Evolutionary conservation across 1,284 basidiomycete species (phyloP).

Genomic region (Ceratobasidium sp.): DNA sequence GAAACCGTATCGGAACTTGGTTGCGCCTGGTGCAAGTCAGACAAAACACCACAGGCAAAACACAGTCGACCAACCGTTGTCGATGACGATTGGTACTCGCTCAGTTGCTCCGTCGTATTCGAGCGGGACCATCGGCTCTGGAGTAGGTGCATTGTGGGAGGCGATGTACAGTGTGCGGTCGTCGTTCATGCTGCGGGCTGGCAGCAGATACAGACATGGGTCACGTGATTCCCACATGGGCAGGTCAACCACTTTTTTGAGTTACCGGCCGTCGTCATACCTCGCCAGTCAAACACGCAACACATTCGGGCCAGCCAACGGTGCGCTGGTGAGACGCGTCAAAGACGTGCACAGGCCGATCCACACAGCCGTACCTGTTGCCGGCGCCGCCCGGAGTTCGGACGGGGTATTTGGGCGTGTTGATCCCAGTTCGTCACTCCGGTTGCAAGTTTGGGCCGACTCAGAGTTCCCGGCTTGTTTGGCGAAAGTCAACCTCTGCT

Average conservation of each 20-base stretch:
- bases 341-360: neutral
- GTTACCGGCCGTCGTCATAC: neutral
- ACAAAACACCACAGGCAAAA: neutral
- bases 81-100: constrained; percentile 79
- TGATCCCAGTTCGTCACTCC: constrained; percentile 19
- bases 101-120: constrained; percentile 23
- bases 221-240: constrained; percentile 27
- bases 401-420: constrained; percentile 27
- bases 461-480: constrained; percentile 24
- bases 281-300: constrained; percentile 25
- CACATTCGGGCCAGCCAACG: neutral
- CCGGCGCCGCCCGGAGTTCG: neutral
- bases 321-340: neutral
- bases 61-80: constrained; percentile 67
- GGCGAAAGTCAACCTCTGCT: neutral
- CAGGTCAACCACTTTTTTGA: neutral
- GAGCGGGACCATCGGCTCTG: constrained; percentile 31
- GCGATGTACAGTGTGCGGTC: constrained; percentile 31
- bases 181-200: constrained; percentile 7
- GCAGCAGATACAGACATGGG: neutral
- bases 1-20: constrained; percentile 90
- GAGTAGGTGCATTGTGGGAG: constrained; percentile 20
- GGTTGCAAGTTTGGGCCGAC: constrained; percentile 26
- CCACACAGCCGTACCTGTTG: neutral
- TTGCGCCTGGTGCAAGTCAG: constrained; percentile 60